Percentiles rank a stretch among this genome's conserved stretches.
These are phyloP conservation scores for Leishmania braziliensis DNA, from an alignment of 208 protist species.

Conservation along the genomic window DNA sequence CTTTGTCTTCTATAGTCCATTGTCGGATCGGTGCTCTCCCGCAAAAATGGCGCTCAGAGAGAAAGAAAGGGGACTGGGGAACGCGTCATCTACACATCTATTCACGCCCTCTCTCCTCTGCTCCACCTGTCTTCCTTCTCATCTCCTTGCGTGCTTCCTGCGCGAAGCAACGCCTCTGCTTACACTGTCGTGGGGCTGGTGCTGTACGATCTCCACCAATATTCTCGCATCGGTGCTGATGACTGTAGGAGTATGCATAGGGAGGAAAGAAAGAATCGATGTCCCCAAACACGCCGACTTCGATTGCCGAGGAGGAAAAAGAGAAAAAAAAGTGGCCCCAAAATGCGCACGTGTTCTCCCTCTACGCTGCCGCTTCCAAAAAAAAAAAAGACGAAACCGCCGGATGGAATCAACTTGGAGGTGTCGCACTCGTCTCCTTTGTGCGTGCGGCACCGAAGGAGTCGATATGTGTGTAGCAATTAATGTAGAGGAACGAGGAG, in stretches of 20 bases:
- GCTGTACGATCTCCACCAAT: background rate
- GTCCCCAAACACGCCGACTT: background rate
- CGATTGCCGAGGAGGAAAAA: background rate
- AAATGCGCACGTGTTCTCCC: background rate
- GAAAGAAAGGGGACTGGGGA: background rate
- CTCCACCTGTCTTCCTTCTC: background rate
- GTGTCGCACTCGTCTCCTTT: background rate
- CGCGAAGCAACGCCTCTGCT: background rate
- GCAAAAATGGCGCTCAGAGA: background rate
- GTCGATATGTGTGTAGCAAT: background rate
- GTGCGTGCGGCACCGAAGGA: background rate
- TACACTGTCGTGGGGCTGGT: background rate
- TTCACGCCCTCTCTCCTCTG: conserved; percentile 8
- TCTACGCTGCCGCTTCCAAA: background rate
- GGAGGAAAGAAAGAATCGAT: background rate
- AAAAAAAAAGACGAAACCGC: background rate
- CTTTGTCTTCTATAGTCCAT: background rate
- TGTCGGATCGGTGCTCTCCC: too few relatives aligned
- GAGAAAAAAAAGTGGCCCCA: background rate
- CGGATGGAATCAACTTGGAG: background rate
- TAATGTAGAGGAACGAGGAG: background rate
- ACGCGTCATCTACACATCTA: background rate
- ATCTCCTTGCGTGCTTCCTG: background rate
- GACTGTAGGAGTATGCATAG: background rate
- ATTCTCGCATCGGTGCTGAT: background rate